A percentile compares a stretch with the other conserved stretches of the same genome.
These are phyloP conservation scores for Paraleonurus japonicus DNA, from an alignment of 257 asterid genomes.

Conservation along the genomic window DNA sequence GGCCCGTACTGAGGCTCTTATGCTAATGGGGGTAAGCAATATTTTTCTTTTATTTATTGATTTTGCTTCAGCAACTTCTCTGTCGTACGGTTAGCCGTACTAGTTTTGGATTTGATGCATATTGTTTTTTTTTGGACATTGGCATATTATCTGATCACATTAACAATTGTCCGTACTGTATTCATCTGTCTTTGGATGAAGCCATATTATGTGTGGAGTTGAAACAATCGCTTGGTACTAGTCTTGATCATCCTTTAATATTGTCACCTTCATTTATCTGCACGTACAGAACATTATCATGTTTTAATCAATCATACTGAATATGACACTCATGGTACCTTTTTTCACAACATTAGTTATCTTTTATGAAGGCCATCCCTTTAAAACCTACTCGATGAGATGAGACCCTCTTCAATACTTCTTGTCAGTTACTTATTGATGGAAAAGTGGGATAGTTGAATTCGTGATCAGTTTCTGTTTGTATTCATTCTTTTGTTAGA, in stretches of 20 bases:
- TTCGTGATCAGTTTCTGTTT: neutral
- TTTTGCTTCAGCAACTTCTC: slow-evolving; percentile 15
- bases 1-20: slow-evolving; percentile 94
- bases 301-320: neutral
- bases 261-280: slow-evolving; percentile 1
- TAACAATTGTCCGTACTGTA: neutral
- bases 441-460: neutral
- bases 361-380: neutral
- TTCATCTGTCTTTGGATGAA: neutral
- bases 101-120: neutral
- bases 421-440: slow-evolving; percentile 6
- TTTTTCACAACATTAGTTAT: neutral
- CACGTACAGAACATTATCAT: neutral
- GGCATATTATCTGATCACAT: neutral
- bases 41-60: slow-evolving; percentile 14
- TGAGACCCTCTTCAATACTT: slow-evolving; percentile 1
- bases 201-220: neutral
- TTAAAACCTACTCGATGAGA: neutral
- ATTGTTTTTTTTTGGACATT: neutral
- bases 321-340: neutral
- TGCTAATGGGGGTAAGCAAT: slow-evolving; percentile 84
- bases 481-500: neutral
- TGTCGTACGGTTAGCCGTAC: neutral
- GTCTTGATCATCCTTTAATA: neutral
- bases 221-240: slow-evolving; percentile 5